These are phyloP conservation scores for Dioscorea dumetorum DNA, from an alignment of 106 monocot genomes.

Conservation along the genomic window DNA sequence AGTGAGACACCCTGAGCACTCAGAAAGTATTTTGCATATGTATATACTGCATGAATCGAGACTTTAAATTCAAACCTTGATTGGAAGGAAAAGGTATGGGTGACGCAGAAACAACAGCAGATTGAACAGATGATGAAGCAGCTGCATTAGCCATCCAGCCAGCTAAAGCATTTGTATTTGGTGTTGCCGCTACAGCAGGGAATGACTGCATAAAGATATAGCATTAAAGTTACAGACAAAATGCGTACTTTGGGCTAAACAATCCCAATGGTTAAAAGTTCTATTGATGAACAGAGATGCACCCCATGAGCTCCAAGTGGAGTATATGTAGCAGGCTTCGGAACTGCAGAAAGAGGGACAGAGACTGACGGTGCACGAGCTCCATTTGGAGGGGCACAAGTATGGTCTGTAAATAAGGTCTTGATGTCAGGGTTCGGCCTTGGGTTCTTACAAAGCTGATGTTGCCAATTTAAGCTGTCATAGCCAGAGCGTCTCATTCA, in stretches of 20 bases:
- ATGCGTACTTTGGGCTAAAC: background rate
- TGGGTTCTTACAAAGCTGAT: constrained; percentile 12
- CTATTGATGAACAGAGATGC: background rate
- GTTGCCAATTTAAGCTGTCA: constrained; percentile 18
- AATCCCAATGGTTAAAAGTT: background rate
- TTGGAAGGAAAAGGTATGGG: constrained; percentile 49
- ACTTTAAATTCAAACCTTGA: constrained; percentile 43
- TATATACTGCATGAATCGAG: too few relatives aligned
- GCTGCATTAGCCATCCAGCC: constrained; percentile 25
- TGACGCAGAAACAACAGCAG: constrained; percentile 55
- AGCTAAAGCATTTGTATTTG: constrained; percentile 18
- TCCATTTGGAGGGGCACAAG: constrained; percentile 11
- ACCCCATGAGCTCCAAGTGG: constrained; percentile 9
- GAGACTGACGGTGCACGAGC: constrained; percentile 7
- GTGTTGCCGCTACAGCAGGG: constrained; percentile 4
- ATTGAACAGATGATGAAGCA: constrained; percentile 56
- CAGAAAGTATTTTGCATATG: too few relatives aligned
- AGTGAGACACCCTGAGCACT: too few relatives aligned
- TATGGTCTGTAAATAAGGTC: constrained; percentile 20
- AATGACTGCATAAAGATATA: constrained; percentile 2
- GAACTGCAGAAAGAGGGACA: constrained; percentile 9
- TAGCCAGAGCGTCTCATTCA: background rate
- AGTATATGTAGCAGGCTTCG: constrained; percentile 7
- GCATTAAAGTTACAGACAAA: background rate
- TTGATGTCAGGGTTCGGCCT: constrained; percentile 16